Base-by-base conservation (phyloP, 2,329 filamentous ascomycete genomes). In the Diaporthe batatas region DNA sequence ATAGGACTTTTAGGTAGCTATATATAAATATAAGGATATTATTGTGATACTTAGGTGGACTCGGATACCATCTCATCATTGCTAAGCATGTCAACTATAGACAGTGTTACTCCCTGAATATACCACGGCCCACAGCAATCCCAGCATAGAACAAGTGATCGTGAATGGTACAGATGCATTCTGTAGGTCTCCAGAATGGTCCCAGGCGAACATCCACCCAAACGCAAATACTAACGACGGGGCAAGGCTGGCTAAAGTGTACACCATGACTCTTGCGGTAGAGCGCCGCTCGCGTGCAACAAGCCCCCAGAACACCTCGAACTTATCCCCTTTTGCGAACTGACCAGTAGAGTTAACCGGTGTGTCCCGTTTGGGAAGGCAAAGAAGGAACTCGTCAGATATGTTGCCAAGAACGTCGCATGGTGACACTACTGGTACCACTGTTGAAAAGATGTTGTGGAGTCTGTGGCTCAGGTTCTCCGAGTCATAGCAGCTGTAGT, bases 341-440 rank as follows among this genome's bases (percentile, higher is more conserved):
- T 57, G 54, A 36, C 29, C 54, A 6, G 29, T 21, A 3, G 54
- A n/a, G 18, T 57, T 57, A 10, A 57, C 14, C 11, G 29, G 21
- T 14, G 29, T 57, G 18, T 57, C 54, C 18, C 54, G 18, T 32
- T 36, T 57, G 21, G 54, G 54, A n/a, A 57, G 54, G 16, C 54
- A 57, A 57, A 36, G 54, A n/a, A 57, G 29, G 32, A 57, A 57
- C 54, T 57, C 32, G 54, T 57, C 54, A n/a, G 54, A 57, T 34
- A 57, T 36, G 21, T 57, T 36, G 18, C 34, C 29, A n/a, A 57
- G 54, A 36, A 57, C 32, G 11, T 57, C 54, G 54, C 54, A 57
- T 18, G 32, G 34, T 8, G 54, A 36, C 11, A 11, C 18, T 18
- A 18, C n/a, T 36, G 54, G 32, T 34, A 57, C 18, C 18, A 57